phyloP scores from a whole-genome alignment of 2,329 filamentous ascomycete genomes.

The Fusarium guadeloupense region DNA sequence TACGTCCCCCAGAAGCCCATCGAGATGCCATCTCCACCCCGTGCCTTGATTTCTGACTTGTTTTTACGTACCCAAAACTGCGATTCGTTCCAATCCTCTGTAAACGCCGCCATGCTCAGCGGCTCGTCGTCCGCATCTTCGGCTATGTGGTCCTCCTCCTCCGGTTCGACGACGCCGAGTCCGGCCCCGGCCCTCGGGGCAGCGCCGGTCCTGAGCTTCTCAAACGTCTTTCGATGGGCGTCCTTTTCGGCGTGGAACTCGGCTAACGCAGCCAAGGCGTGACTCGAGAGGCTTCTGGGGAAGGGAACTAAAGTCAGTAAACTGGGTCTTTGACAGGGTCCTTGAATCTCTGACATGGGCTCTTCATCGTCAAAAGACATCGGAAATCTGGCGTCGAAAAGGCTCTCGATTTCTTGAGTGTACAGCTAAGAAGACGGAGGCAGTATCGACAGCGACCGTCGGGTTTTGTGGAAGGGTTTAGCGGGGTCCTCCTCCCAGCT shows the following conservation, averaged over 20 bases:
- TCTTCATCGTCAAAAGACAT: constrained; percentile 57
- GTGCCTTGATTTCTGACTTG: constrained; percentile 3
- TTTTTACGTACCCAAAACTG: constrained; percentile 77
- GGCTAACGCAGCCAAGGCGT: constrained; percentile 73
- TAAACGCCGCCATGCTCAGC: constrained; percentile 74
- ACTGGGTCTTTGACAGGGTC: neutral
- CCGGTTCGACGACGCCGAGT: constrained; percentile 51
- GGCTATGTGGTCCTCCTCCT: constrained; percentile 42
- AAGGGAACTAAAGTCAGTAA: constrained; percentile 14
- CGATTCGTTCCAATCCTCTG: constrained; percentile 83
- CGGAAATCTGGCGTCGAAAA: constrained; percentile 13
- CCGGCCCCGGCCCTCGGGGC: constrained; percentile 29
- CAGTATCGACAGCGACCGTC: neutral
- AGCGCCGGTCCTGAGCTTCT: constrained; percentile 59
- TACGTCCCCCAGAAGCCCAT: constrained; percentile 25
- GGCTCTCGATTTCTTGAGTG: neutral
- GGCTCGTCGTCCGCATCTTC: constrained; percentile 56
- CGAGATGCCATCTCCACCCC: constrained; percentile 35
- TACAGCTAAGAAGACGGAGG: neutral
- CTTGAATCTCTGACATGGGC: constrained; percentile 51
- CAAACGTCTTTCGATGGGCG: constrained; percentile 70
- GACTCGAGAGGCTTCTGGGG: constrained; percentile 65
- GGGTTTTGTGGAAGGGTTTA: constrained; percentile 25
- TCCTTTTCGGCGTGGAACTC: constrained; percentile 80
- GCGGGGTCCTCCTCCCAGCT: constrained; percentile 26